These are phyloP conservation scores for Pichia sp. DNA, from an alignment of 1,139 yeast species.

Conservation along the genomic window DNA sequence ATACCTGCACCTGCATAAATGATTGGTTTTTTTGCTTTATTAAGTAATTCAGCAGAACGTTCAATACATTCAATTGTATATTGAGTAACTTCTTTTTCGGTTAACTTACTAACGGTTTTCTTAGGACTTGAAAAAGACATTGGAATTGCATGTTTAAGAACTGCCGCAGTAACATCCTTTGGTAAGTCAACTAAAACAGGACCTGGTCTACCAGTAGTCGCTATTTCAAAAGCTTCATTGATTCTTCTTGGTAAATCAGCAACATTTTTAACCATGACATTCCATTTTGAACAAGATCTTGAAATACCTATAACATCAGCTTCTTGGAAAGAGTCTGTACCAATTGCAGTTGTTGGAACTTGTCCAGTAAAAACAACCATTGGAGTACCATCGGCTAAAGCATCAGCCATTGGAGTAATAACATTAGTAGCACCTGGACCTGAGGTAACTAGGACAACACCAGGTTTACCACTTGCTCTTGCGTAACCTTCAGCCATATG, in stretches of 20 bases:
- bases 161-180: conserved; percentile 93
- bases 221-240: conserved; percentile 96
- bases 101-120: conserved; percentile 63
- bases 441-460: conserved; percentile 94
- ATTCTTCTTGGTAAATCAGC: conserved; percentile 93
- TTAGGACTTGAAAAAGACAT: conserved; percentile 80
- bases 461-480: conserved; percentile 92
- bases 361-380: conserved; percentile 97
- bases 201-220: conserved; percentile 94
- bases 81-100: conserved; percentile 66
- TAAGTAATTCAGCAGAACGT: conserved; percentile 72
- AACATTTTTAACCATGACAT: conserved; percentile 93
- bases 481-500: conserved; percentile 99
- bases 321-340: conserved; percentile 98
- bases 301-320: conserved; percentile 97
- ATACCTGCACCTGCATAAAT: conserved; percentile 92
- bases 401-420: conserved; percentile 96
- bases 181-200: conserved; percentile 97
- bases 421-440: conserved; percentile 99
- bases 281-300: conserved; percentile 97
- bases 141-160: conserved; percentile 83
- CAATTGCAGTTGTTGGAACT: conserved; percentile 91
- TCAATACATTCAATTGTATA: conserved; percentile 69
- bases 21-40: conserved; percentile 80
- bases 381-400: conserved; percentile 95